Conservation (phyloP, 2,329 filamentous ascomycete species). For the Plenodomus lindquistii region DNA sequence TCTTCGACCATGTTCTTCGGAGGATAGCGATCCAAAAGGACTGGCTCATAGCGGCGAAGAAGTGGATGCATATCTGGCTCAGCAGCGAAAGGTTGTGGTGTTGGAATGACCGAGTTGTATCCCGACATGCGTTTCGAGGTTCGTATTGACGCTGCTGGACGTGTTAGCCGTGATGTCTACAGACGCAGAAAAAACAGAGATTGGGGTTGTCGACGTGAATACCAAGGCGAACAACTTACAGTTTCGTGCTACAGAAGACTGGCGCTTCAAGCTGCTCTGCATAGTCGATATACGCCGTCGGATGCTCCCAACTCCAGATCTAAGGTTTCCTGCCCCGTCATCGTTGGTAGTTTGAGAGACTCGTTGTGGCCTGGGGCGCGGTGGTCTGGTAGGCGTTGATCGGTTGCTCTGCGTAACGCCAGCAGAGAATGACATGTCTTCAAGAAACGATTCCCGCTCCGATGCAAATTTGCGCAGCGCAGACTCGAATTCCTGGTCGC, state of each 20-base stretch:
- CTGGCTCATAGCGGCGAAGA: conserved; percentile 90
- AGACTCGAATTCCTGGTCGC: conserved; percentile 89
- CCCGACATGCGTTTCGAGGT: conserved; percentile 90
- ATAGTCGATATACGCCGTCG: conserved; percentile 94
- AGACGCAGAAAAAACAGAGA: not conserved
- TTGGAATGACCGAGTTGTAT: conserved; percentile 97
- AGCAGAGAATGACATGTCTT: conserved; percentile 86
- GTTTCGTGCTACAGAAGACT: conserved; percentile 74
- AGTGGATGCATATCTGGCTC: conserved; percentile 95
- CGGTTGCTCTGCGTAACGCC: conserved; percentile 62
- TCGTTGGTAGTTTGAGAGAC: conserved; percentile 60
- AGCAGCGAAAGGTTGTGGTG: conserved; percentile 84
- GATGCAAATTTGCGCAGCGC: conserved; percentile 92
- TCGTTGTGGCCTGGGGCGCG: conserved; percentile 76
- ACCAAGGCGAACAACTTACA: conserved; percentile 56
- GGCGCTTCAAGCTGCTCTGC: conserved; percentile 84
- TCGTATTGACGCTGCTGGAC: conserved; percentile 63
- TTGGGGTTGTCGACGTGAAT: not conserved
- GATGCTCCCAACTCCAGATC: conserved; percentile 77
- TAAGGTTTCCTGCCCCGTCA: conserved; percentile 58
- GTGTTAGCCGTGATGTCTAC: conserved; percentile 26
- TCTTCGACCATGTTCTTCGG: conserved; percentile 82
- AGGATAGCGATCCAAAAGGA: conserved; percentile 93
- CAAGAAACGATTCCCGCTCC: conserved; percentile 91
- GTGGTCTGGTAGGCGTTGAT: conserved; percentile 63